Percentiles rank a stretch among this genome's conserved stretches.
Evolutionary conservation across 78 protist genomes (phyloP).

Genomic region (Dictyostelium citrinum): DNA sequence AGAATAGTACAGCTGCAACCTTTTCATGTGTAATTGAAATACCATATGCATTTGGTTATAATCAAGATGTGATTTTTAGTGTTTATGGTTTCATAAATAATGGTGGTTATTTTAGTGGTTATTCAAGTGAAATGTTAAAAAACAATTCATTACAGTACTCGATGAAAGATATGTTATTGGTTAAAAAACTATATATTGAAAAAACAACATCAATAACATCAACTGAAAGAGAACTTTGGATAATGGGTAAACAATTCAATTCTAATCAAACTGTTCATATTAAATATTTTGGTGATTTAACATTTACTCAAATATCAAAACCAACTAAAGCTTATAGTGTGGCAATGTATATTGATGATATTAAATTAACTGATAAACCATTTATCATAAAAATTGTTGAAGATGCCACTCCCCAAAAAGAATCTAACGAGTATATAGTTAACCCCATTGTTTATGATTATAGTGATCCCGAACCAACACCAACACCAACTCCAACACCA

Average conservation of each 20-base stretch:
- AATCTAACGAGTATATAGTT: neutral
- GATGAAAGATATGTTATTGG: neutral
- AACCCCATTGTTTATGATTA: neutral
- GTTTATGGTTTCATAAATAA: slow-evolving; percentile 7
- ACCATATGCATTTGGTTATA: slow-evolving; percentile 18
- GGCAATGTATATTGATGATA: neutral
- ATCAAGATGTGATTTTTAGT: neutral
- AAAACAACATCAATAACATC: neutral
- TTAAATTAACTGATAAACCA: neutral
- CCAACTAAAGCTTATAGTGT: neutral
- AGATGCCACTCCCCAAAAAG: neutral
- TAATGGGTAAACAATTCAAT: neutral
- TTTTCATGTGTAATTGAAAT: neutral
- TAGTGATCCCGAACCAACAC: neutral
- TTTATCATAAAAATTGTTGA: neutral
- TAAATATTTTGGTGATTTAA: neutral
- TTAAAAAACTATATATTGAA: neutral
- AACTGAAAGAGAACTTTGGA: neutral
- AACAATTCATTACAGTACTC: neutral
- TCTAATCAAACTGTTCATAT: neutral
- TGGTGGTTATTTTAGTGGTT: neutral
- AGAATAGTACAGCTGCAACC: neutral
- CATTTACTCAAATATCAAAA: neutral
- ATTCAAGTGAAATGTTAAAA: neutral
- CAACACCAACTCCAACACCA: neutral